phyloP scores from a whole-genome alignment of 2,329 filamentous ascomycete species.

The Monosporascus sp. region DNA sequence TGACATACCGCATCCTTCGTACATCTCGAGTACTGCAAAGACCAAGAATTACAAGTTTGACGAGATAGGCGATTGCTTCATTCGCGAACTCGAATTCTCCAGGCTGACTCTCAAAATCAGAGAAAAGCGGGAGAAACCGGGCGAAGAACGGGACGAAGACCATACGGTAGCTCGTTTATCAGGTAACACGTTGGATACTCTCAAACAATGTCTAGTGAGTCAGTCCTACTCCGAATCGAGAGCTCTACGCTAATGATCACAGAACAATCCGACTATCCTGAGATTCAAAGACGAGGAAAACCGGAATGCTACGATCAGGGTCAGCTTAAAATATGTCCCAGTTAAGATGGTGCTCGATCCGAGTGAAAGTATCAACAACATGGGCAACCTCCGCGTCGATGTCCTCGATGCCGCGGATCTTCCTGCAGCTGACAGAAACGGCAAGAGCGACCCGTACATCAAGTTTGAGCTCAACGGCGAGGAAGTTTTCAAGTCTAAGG shows the following conservation, averaged over 20 bases:
- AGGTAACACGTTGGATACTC: conserved; percentile 78
- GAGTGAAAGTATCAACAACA: conserved; percentile 97
- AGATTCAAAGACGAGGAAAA: conserved; percentile 76
- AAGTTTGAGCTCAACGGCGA: conserved; percentile 88
- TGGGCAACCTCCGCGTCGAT: conserved; percentile 91
- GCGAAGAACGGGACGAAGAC: conserved; percentile 62
- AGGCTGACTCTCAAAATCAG: conserved; percentile 83
- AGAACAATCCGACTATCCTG: conserved; percentile 87
- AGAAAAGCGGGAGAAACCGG: conserved; percentile 71
- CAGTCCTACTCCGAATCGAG: neutral
- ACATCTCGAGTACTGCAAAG: conserved; percentile 72
- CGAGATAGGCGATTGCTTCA: conserved; percentile 92
- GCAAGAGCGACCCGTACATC: conserved; percentile 95
- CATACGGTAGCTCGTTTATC: conserved; percentile 75
- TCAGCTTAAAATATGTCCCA: conserved; percentile 92
- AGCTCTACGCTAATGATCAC: conserved; percentile 14
- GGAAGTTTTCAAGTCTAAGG: conserved; percentile 91
- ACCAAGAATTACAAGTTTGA: conserved; percentile 69
- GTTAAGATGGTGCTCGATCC: conserved; percentile 92
- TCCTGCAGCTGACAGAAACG: conserved; percentile 92
- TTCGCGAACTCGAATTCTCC: conserved; percentile 96
- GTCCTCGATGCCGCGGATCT: conserved; percentile 80
- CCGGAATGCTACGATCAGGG: conserved; percentile 71
- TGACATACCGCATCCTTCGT: conserved; percentile 89
- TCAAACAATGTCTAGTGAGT: conserved; percentile 80